These are phyloP conservation scores for Pseudopyrenochaeta lycopersici DNA, from an alignment of 2,329 filamentous ascomycete genomes.

Conservation along the genomic window DNA sequence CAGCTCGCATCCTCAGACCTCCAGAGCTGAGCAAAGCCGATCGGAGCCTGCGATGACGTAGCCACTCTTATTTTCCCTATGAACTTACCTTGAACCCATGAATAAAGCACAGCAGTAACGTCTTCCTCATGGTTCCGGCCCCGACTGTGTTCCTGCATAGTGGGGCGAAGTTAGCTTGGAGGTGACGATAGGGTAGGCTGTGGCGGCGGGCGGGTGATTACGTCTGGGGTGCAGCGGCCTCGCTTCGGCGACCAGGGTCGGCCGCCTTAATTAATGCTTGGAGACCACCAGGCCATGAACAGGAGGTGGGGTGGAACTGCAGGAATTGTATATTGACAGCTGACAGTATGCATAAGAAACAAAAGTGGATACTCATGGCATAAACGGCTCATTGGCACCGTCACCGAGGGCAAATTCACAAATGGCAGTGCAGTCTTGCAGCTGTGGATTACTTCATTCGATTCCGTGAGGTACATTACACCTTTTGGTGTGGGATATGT, in stretches of 20 bases:
- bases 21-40: constrained; percentile 1
- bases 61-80: neutral
- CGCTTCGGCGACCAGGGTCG: constrained; percentile 11
- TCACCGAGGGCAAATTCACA: neutral
- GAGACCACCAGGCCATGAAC: constrained; percentile 3
- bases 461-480: neutral
- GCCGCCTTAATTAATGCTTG: too few relatives aligned
- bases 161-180: constrained; percentile 13
- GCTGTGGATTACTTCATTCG: neutral
- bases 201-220: constrained; percentile 20
- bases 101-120: constrained; percentile 81
- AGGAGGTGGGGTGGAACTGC: neutral
- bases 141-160: constrained; percentile 47
- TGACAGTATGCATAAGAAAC: too few relatives aligned
- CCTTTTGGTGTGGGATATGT: neutral
- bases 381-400: too few relatives aligned
- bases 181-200: constrained; percentile 4
- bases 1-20: neutral
- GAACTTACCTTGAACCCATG: constrained; percentile 80
- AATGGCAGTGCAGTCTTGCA: neutral
- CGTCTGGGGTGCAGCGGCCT: constrained; percentile 33
- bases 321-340: neutral
- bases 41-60: constrained; percentile 4
- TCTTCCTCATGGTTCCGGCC: constrained; percentile 72
- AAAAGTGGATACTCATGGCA: too few relatives aligned